Evolutionary conservation across 495 filamentous ascomycete species (phyloP), one percentile per base, ranked within the genome.

Genomic region (Astrocystis sublimbata): DNA sequence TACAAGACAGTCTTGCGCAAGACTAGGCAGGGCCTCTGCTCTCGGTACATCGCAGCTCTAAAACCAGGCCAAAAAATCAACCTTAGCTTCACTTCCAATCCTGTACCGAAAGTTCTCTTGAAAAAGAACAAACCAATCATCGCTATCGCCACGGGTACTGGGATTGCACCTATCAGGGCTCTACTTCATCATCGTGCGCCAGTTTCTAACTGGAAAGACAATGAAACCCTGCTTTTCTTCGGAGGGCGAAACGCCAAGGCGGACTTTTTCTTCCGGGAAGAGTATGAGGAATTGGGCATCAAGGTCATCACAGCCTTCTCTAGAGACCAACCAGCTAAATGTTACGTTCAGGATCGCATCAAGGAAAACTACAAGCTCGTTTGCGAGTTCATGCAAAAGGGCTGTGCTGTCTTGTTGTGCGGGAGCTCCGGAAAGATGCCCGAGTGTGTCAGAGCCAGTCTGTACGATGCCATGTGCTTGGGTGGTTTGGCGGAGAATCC

Each of bases 261-360:
- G 0, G 94, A 99, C 70, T 97, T 79, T 71, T 92, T 90, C 75
- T 98, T 92, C 71, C 71, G 79, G 13, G 72, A 84, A 1, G 96
- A 97, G 60, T 97, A 92, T 93, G 40, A 66, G 0, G 8, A 36
- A 1, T 60, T 87, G 15, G 61, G 63, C 2, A 28, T 60, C 3
- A 72, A 81, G 21, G 84, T 96, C 12, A 75, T 86, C 58, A 86
- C 91, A 2, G 93, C 93, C 0, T 98, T 97, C 67, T 98, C 94
- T 1, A 78, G 94, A 21, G 78, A 82, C 45, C 68, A 71, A 8
- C 71, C 73, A 31, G 78, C 86, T 61, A 96, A 96, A 74, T 72
- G 89, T 28, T 99, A 99, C 68, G 93, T 99, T 9, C 94, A 99
- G 68, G 86, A 97, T 72, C 76, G 88, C 3, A 84, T 99, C 46